These are phyloP conservation scores for Prunus dulcis DNA, from an alignment of 306 rosid genomes.

Conservation along the genomic window DNA sequence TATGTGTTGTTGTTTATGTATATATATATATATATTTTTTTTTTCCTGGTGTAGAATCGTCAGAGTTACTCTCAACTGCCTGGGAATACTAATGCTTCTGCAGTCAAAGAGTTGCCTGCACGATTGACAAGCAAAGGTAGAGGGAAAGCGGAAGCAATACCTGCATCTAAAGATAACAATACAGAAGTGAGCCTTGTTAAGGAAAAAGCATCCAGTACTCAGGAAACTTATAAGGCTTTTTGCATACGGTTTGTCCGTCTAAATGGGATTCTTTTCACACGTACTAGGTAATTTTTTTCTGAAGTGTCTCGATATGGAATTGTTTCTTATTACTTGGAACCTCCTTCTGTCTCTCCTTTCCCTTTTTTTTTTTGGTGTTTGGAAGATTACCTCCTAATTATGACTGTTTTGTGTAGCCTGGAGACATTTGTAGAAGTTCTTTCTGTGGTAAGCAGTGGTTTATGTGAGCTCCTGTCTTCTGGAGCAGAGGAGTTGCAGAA, in stretches of 20 bases:
- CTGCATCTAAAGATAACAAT: conserved; percentile 38
- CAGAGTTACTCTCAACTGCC: conserved; percentile 69
- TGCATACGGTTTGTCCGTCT: conserved; percentile 79
- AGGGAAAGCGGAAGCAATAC: conserved; percentile 57
- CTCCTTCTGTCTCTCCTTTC: neutral
- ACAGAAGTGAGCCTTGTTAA: conserved; percentile 38
- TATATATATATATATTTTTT: neutral
- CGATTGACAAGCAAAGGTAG: conserved; percentile 57
- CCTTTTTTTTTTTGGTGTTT: neutral
- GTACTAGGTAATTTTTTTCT: conserved; percentile 59
- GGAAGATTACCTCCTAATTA: conserved; percentile 9
- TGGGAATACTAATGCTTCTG: conserved; percentile 54
- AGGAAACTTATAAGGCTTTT: conserved; percentile 55
- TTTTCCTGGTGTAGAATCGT: conserved; percentile 56
- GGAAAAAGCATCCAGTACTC: conserved; percentile 43
- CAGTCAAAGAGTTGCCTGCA: conserved; percentile 53
- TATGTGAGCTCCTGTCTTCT: conserved; percentile 57
- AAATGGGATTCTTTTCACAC: conserved; percentile 90
- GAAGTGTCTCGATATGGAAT: neutral
- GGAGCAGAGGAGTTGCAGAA: conserved; percentile 66
- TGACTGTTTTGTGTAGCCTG: conserved; percentile 47
- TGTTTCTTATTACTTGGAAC: neutral
- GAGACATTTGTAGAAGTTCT: conserved; percentile 87
- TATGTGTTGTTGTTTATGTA: neutral
- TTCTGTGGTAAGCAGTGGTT: conserved; percentile 52